These are phyloP conservation scores for Venustampulla echinocandica DNA, from an alignment of 495 filamentous ascomycete species.

Conservation along the genomic window DNA sequence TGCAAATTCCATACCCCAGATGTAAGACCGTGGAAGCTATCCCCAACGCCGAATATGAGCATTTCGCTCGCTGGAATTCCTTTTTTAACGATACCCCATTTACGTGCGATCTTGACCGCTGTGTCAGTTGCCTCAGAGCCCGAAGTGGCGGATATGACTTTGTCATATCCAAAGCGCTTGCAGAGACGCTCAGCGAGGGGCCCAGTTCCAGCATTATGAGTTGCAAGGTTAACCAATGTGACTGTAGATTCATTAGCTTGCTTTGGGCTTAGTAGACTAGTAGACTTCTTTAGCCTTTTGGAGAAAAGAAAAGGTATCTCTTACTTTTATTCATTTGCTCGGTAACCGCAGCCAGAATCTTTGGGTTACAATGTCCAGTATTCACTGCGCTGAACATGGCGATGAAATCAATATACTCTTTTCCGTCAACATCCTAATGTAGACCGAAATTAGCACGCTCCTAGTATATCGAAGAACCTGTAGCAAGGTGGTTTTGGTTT, in stretches of 20 bases:
- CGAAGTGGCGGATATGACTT: neutral
- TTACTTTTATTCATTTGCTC: neutral
- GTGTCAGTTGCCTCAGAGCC: slow-evolving; percentile 3
- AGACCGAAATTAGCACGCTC: no score
- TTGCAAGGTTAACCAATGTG: neutral
- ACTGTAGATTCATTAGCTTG: neutral
- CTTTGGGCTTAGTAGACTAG: neutral
- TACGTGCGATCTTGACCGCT: slow-evolving; percentile 5
- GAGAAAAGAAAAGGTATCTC: neutral
- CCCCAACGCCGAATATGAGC: slow-evolving; percentile 3
- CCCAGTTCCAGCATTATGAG: neutral
- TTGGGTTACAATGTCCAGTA: slow-evolving; percentile 1
- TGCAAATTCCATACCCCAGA: neutral
- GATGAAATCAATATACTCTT: slow-evolving; percentile 4
- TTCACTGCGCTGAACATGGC: slow-evolving; percentile 3
- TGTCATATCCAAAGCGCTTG: slow-evolving; percentile 8
- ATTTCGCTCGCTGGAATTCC: neutral
- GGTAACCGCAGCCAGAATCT: neutral
- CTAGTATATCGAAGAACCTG: no score
- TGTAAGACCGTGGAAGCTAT: slow-evolving; percentile 2
- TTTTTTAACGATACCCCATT: neutral
- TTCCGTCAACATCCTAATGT: slow-evolving; percentile 8
- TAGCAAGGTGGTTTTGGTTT: no score
- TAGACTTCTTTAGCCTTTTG: no score
- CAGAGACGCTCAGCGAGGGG: neutral